Base-by-base conservation (phyloP, 257 asterid species). In the Parsonsia alboflavescens region DNA sequence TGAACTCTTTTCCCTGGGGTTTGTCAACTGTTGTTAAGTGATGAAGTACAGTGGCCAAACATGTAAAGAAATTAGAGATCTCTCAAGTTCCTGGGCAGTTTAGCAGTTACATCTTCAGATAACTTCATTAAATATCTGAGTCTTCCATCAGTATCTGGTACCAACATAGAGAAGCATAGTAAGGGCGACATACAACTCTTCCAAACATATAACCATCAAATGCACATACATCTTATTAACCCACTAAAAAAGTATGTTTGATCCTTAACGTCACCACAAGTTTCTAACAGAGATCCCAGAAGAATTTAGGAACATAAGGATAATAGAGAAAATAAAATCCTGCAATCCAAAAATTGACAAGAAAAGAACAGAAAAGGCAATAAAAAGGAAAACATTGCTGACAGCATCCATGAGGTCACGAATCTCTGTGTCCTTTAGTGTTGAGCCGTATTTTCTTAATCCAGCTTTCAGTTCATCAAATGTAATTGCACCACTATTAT, bases 391-490 rank as follows among this genome's bases (percentile, higher is more conserved):
- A 80, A 49, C 74, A 56, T 76, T 76, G 28, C 88, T 74, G 85
- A 92, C 97, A 63, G 97, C 97, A 75, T 90, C 96, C 97, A 92
- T 92, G 72, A 92, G 96, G 82, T 92, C 97, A 39, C 92, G 96
- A 61, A 92, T 90, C 85, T 92, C 97, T 59, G 78, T 85, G 78
- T 92, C 97, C 85, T 90, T 92, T 59, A 92, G 80, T 69, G 97
- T 90, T 53, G 97, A 92, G 61, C 97, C 97, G 26, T 92, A 90
- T 77, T 92, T 92, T 81, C 92, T 89, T 85, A 93, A 84, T 77
- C 98, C 98, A 85, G 86, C 91, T 85, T 93, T 90, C 73, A 93
- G 97, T 84, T 93, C 98, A 73, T 93, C 98, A 79, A 90, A 93
- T 79, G 98, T 93, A 76, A 93, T 93, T 69, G 98, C 92, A 65